Percentiles rank a stretch among this genome's conserved stretches.
phyloP scores from a whole-genome alignment of 768 basidiomycete species.

The Rhodocollybia butyracea region DNA sequence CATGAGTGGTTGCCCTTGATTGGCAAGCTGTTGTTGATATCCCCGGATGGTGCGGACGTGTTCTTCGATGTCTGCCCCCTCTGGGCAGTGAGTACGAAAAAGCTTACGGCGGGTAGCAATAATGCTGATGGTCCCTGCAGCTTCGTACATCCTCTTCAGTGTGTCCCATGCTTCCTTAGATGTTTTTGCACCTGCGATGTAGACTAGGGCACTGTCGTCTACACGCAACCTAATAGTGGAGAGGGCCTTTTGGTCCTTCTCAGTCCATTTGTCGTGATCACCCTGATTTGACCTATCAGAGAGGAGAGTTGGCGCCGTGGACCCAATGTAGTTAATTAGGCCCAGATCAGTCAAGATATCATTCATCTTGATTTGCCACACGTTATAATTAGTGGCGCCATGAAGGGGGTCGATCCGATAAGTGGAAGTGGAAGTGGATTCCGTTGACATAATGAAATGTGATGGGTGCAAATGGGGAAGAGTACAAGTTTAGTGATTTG shows the following conservation, averaged over 20 bases:
- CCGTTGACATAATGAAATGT: neutral
- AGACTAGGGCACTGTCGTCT: constrained; percentile 22
- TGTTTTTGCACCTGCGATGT: constrained; percentile 22
- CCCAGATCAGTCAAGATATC: constrained; percentile 12
- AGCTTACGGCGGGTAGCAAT: constrained; percentile 22
- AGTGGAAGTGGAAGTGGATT: neutral
- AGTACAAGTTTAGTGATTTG: too few relatives aligned
- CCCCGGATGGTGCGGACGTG: constrained; percentile 25
- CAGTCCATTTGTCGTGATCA: neutral
- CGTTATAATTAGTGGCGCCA: constrained; percentile 8
- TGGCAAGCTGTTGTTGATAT: constrained; percentile 19
- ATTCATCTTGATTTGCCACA: constrained; percentile 13
- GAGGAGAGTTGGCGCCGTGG: neutral
- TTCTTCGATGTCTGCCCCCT: constrained; percentile 26
- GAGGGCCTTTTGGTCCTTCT: constrained; percentile 15
- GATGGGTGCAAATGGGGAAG: neutral
- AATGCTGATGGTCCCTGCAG: constrained; percentile 23
- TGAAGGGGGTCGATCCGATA: constrained; percentile 11
- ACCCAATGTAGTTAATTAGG: neutral
- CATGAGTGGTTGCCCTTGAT: constrained; percentile 16
- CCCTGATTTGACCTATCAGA: neutral
- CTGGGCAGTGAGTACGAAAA: constrained; percentile 21
- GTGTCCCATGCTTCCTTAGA: constrained; percentile 25
- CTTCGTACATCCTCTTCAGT: constrained; percentile 25
- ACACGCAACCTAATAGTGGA: constrained; percentile 27